Evolutionary conservation across 2,329 filamentous ascomycete species (phyloP).

Genomic region (Cladophialophora psammophila): DNA sequence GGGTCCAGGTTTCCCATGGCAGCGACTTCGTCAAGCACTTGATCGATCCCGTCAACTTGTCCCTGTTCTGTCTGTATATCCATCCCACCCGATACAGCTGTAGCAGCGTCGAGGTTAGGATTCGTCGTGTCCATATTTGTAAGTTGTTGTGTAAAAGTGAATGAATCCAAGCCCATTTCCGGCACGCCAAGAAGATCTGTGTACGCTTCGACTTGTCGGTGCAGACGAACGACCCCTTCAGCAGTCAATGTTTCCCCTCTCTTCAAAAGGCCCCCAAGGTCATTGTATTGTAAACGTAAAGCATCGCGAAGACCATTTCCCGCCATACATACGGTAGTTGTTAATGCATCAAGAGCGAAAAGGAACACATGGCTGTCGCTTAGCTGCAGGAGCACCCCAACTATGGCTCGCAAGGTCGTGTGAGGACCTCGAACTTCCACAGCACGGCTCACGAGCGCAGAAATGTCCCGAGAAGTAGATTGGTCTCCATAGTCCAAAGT

Average conservation of each 20-base stretch:
- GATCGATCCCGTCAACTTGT: constrained; percentile 39
- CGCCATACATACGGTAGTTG: constrained; percentile 53
- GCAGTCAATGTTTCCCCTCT: constrained; percentile 53
- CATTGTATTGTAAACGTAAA: constrained; percentile 49
- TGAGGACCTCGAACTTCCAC: constrained; percentile 52
- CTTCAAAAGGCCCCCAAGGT: constrained; percentile 51
- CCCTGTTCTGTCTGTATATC: constrained; percentile 24
- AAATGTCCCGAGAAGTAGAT: constrained; percentile 62
- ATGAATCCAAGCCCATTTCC: constrained; percentile 34
- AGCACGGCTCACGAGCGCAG: constrained; percentile 43
- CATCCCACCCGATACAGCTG: constrained; percentile 27
- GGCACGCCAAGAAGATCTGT: constrained; percentile 40
- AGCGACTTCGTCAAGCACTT: constrained; percentile 40
- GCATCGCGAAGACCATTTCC: constrained; percentile 52
- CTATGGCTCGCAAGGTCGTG: constrained; percentile 47
- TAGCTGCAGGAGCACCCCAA: constrained; percentile 54
- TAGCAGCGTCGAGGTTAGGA: constrained; percentile 48
- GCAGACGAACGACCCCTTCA: constrained; percentile 54
- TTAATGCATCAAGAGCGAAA: constrained; percentile 53
- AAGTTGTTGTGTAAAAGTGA: constrained; percentile 44
- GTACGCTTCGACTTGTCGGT: constrained; percentile 54
- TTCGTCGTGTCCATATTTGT: constrained; percentile 53
- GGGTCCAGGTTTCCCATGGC: constrained; percentile 36
- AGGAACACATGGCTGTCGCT: constrained; percentile 50
- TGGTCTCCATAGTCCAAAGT: constrained; percentile 40